Conservation (phyloP, 208 protist species). For the Acanthamoeba royreba region DNA sequence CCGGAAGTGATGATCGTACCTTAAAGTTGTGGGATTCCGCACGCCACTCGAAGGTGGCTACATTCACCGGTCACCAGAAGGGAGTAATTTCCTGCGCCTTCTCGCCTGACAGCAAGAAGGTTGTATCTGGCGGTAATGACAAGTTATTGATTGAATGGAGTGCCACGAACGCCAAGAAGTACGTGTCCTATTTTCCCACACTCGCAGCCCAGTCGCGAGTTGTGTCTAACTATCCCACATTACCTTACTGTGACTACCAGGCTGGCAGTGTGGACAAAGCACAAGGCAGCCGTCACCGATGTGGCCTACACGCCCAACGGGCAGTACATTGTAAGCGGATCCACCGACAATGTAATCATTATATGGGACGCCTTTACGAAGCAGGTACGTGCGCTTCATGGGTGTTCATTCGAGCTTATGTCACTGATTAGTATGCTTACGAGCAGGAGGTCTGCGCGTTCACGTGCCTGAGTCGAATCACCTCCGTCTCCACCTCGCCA, state of each 20-base stretch:
- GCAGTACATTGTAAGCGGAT: background rate
- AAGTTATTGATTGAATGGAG: background rate
- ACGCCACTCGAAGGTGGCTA: background rate
- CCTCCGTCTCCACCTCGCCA: background rate
- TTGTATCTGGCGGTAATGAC: conserved; percentile 30
- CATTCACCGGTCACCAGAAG: conserved; percentile 62
- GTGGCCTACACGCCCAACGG: conserved; percentile 48
- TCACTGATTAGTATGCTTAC: background rate
- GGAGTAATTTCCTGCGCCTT: conserved; percentile 48
- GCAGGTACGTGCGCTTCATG: background rate
- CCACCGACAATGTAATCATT: conserved; percentile 19
- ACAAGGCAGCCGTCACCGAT: background rate
- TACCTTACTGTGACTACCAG: background rate
- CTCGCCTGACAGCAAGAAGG: background rate
- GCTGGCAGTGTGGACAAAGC: conserved; percentile 10
- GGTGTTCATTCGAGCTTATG: background rate
- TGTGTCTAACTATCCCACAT: background rate
- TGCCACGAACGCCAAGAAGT: conserved; percentile 23
- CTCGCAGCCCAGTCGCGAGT: too few species aligned
- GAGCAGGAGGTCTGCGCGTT: conserved; percentile 18
- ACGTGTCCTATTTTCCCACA: background rate
- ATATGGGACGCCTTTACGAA: conserved; percentile 11
- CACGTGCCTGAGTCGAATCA: conserved; percentile 15
- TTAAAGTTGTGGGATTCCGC: conserved; percentile 4
- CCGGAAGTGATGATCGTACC: conserved; percentile 1